These are phyloP conservation scores for Chlamydomonas sp. DNA, from an alignment of 139 green algal genomes.

Conservation along the genomic window DNA sequence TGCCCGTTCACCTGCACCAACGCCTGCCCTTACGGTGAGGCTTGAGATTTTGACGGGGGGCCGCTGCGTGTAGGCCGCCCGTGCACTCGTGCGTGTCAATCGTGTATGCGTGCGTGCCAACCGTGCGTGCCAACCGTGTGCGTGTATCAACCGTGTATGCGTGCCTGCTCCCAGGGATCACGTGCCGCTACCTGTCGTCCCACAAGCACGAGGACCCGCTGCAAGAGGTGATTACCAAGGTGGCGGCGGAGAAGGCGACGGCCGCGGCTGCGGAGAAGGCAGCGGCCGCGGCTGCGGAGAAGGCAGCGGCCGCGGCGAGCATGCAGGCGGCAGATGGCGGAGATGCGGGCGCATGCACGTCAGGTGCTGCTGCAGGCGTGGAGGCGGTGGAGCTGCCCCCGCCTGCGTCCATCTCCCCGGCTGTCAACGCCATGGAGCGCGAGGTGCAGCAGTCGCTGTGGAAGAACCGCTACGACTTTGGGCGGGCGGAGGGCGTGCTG, in stretches of 20 bases:
- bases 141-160: too few species aligned
- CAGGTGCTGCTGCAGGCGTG: constrained; percentile 2
- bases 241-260: background rate
- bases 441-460: constrained; percentile 33
- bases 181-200: constrained; percentile 5
- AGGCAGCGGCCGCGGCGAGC: constrained; percentile 1
- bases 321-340: background rate
- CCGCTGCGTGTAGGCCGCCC: background rate
- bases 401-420: background rate
- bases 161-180: constrained; percentile 5
- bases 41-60: background rate
- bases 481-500: constrained; percentile 49
- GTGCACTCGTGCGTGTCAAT: background rate
- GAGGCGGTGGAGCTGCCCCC: background rate
- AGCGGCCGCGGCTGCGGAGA: background rate
- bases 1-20: constrained; percentile 52
- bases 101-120: too few species aligned
- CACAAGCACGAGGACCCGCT: constrained; percentile 5
- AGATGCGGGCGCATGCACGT: background rate
- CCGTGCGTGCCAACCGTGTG: too few species aligned
- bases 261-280: constrained; percentile 7
- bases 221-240: background rate
- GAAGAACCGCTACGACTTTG: constrained; percentile 61
- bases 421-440: constrained; percentile 18
- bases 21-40: constrained; percentile 41